A percentile compares a stretch with the other conserved stretches of the same genome.
phyloP scores from a whole-genome alignment of 495 filamentous ascomycete species.

The Annulohypoxylon nitens region DNA sequence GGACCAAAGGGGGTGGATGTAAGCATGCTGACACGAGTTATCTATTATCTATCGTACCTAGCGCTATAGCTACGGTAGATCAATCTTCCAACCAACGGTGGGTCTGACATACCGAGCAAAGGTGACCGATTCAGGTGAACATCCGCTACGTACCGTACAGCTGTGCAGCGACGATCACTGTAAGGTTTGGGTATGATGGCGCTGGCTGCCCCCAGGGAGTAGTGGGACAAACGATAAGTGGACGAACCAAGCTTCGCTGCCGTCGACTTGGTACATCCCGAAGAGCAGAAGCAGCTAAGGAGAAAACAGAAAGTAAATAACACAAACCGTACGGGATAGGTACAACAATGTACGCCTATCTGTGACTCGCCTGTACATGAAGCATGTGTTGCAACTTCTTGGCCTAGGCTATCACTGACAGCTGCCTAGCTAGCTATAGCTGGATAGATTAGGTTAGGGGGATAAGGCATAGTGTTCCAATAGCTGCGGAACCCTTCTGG shows the following conservation, averaged over 20 bases:
- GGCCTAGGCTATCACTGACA: conserved; percentile 42
- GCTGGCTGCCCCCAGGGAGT: conserved; percentile 23
- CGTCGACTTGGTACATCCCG: conserved; percentile 27
- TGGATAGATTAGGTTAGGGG: conserved; percentile 42
- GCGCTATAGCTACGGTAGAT: conserved; percentile 40
- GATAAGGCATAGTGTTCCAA: conserved; percentile 13
- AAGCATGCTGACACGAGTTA: conserved; percentile 39
- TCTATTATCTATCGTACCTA: conserved; percentile 45
- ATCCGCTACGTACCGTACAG: conserved; percentile 31
- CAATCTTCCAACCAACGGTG: conserved; percentile 20
- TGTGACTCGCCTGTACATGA: conserved; percentile 26
- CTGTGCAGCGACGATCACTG: conserved; percentile 44
- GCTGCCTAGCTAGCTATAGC: conserved; percentile 49
- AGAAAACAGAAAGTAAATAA: conserved; percentile 43
- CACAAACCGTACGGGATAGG: conserved; percentile 23
- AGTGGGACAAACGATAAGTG: conserved; percentile 41
- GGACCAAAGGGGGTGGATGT: conserved; percentile 31
- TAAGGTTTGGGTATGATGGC: conserved; percentile 29
- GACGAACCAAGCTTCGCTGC: conserved; percentile 33
- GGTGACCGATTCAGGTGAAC: conserved; percentile 45
- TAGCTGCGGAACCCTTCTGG: conserved; percentile 17
- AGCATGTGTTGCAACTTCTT: conserved; percentile 45
- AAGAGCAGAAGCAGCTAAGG: conserved; percentile 30
- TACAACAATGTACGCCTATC: conserved; percentile 13
- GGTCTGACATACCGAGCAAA: conserved; percentile 43